Evolutionary conservation across 208 protist species (phyloP).

Genomic region (Trichomonas vaginalis): DNA sequence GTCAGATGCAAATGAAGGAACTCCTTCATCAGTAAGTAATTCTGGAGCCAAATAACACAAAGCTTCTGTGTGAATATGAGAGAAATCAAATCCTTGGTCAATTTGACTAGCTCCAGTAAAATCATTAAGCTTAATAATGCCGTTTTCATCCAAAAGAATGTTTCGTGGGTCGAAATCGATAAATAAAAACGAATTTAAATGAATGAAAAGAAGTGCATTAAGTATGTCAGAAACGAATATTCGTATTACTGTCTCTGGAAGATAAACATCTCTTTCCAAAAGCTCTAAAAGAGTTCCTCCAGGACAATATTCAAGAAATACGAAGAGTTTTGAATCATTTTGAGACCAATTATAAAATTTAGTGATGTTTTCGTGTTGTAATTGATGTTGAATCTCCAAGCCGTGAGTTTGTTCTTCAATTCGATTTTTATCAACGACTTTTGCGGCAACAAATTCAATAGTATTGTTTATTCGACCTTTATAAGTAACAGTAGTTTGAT

Average conservation of each 20-base stretch:
- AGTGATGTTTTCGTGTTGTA: neutral
- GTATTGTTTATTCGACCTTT: neutral
- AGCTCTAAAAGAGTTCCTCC: neutral
- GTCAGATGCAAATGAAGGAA: neutral
- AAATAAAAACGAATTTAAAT: neutral
- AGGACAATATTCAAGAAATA: conserved; percentile 15
- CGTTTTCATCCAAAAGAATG: neutral
- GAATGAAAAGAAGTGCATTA: neutral
- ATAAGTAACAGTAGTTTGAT: neutral
- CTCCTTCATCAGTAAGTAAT: neutral
- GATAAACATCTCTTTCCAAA: neutral
- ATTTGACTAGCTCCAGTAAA: neutral
- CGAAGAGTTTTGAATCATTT: neutral
- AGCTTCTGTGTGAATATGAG: neutral
- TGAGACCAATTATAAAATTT: conserved; percentile 1
- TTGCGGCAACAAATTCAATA: neutral
- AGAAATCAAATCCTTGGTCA: neutral
- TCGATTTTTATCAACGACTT: neutral
- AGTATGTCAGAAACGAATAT: neutral
- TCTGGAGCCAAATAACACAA: neutral
- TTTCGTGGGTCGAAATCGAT: neutral
- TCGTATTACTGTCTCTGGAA: neutral
- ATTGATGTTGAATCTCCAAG: neutral
- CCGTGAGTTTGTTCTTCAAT: neutral
- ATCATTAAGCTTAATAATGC: neutral